Percentiles rank a stretch among this genome's conserved stretches.
Evolutionary conservation across 2,329 filamentous ascomycete species (phyloP).

Genomic region (Colletotrichum euphorbiae): DNA sequence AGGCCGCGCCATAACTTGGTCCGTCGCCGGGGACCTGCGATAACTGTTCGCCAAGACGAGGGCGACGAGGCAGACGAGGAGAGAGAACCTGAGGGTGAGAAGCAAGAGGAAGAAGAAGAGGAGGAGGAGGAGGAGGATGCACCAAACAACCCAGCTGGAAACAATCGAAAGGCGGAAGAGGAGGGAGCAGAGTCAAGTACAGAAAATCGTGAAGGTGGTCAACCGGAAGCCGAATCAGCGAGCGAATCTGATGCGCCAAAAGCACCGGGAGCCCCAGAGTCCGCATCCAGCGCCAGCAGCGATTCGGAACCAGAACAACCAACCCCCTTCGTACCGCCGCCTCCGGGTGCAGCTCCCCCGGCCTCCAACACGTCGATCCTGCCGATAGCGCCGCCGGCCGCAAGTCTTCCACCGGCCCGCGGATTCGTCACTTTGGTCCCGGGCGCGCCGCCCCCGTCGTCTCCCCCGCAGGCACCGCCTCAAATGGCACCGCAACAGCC

Average conservation of each 20-base stretch:
- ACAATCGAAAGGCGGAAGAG: not conserved
- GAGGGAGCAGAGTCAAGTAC: not conserved
- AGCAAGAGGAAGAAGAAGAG: constrained; percentile 12
- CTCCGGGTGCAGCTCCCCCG: constrained; percentile 13
- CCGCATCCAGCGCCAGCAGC: constrained; percentile 19
- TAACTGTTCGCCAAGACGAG: not conserved
- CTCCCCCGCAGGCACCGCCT: constrained; percentile 2
- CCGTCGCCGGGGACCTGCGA: not conserved
- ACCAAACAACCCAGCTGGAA: not conserved
- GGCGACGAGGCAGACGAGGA: constrained; percentile 30
- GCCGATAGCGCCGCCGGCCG: constrained; percentile 6
- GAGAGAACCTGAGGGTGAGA: not conserved
- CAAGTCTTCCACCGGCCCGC: constrained; percentile 3
- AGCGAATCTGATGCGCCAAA: constrained; percentile 14
- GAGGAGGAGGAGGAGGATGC: not conserved
- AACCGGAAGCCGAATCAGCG: constrained; percentile 2
- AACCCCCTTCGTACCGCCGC: not conserved
- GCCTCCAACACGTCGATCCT: not conserved
- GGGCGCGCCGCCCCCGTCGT: constrained; percentile 10
- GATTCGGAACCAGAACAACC: constrained; percentile 25
- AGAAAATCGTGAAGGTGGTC: not conserved
- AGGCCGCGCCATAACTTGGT: constrained; percentile 30
- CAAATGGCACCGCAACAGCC: not conserved
- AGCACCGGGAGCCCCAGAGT: not conserved
- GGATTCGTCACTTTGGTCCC: constrained; percentile 34